Evolutionary conservation across 805 yeast genomes (phyloP).

Genomic region (Saturnispora saitoi): DNA sequence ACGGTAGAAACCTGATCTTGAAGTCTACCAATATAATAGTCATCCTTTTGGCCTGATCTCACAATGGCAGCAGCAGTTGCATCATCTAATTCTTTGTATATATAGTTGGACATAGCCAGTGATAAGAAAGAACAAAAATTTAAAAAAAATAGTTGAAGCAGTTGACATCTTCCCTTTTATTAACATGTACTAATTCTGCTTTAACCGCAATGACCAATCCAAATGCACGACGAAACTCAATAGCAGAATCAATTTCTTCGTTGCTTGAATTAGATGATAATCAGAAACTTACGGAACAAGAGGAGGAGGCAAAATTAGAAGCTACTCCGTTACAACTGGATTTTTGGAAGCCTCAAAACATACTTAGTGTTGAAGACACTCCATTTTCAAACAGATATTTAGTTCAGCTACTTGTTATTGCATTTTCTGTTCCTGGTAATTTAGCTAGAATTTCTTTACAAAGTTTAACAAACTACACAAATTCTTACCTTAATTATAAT

Average conservation of each 20-base stretch:
- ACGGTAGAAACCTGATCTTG: slow-evolving; percentile 44
- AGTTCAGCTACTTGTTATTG: slow-evolving; percentile 9
- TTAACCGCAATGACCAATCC: background rate
- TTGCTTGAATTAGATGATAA: background rate
- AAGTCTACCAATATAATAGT: slow-evolving; percentile 53
- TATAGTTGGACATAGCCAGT: background rate
- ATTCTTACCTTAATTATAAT: slow-evolving; percentile 14
- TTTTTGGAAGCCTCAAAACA: slow-evolving; percentile 15
- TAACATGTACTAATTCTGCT: no score
- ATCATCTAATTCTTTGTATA: slow-evolving; percentile 5
- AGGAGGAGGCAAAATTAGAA: slow-evolving; percentile 7
- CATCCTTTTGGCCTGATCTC: slow-evolving; percentile 86
- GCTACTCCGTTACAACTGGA: slow-evolving; percentile 11
- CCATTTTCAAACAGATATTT: slow-evolving; percentile 13
- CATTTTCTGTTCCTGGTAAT: slow-evolving; percentile 14
- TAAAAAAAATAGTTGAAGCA: no score
- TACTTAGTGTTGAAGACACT: slow-evolving; percentile 15
- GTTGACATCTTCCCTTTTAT: no score
- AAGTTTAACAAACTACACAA: slow-evolving; percentile 12
- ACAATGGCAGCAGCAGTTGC: slow-evolving; percentile 90
- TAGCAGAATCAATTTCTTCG: background rate
- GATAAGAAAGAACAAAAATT: background rate
- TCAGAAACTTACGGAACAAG: slow-evolving; percentile 10
- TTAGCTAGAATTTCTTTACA: slow-evolving; percentile 13
- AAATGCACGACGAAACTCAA: background rate